A percentile compares a stretch with the other conserved stretches of the same genome.
Evolutionary conservation across 1,284 basidiomycete genomes (phyloP).

Genomic region (Tremellales sp.): DNA sequence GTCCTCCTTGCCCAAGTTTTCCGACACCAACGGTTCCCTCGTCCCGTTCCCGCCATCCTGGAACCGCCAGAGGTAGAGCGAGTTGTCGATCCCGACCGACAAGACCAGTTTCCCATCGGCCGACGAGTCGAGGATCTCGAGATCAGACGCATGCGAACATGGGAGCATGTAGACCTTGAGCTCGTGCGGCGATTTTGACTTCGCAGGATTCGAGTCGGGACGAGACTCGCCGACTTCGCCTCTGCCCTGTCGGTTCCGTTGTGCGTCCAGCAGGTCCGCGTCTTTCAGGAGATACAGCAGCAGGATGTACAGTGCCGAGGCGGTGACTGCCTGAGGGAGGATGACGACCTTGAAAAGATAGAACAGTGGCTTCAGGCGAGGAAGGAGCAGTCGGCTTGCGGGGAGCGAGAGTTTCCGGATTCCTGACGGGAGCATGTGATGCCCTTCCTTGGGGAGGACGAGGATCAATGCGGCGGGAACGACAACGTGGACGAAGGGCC

Average conservation of each 20-base stretch:
- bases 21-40: constrained; percentile 19
- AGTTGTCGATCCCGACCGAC: constrained; percentile 69
- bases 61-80: constrained; percentile 42
- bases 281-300: constrained; percentile 89
- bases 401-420: constrained; percentile 37
- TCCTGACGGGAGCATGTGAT: constrained; percentile 37
- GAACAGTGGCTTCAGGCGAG: constrained; percentile 53
- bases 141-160: constrained; percentile 70
- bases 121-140: constrained; percentile 72
- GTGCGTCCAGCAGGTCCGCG: constrained; percentile 82
- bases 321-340: constrained; percentile 76
- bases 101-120: constrained; percentile 61
- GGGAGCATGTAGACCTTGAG: constrained; percentile 67
- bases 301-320: constrained; percentile 68
- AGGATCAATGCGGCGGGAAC: constrained; percentile 75
- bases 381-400: constrained; percentile 35
- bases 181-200: neutral
- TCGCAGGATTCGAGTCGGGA: neutral
- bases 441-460: constrained; percentile 54
- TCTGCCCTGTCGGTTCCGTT: constrained; percentile 56
- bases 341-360: constrained; percentile 79
- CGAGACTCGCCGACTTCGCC: constrained; percentile 32
- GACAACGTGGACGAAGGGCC: constrained; percentile 68
- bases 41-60: constrained; percentile 24
- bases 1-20: constrained; percentile 12